Base-by-base conservation (phyloP, 495 filamentous ascomycete species). In the Apiosordaria backusii region DNA sequence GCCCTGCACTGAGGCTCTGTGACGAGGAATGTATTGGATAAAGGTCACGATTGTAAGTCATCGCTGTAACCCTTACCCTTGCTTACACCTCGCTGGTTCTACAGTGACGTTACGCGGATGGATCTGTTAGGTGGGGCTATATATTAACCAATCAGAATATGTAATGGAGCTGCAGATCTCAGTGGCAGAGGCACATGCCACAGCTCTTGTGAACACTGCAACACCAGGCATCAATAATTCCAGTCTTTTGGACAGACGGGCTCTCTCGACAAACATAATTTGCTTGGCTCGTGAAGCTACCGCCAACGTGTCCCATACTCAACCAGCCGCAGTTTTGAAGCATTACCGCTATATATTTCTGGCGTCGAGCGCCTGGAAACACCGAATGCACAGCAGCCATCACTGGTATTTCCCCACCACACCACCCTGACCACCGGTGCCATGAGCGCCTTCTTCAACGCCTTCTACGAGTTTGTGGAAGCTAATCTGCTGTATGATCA, bases 161-260 rank as follows among this genome's bases (percentile, higher is more conserved):
- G 25, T 4, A 18, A 29, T 45, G n/a, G 59, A 61, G 26, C 59
- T 40, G 59, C 59, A 61, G 27, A 19, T 61, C 29, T 61, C 59
- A 61, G 59, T 45, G 53, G 10, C 5, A 35, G 26, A 19, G 21
- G 27, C 59, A 61, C 59, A 61, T 61, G 59, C 59, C 27, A 61
- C 59, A 45, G 19, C 16, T 45, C n/a, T 18, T 29, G 59, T 61
- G 59, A 16, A 40, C 25, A n/a, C 59, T 61, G 27, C 16, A 40
- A 35, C 26, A 18, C 21, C 57, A 60, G 57, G 57, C 57, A 60
- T 60, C 24, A 29, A 45, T 61, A n/a, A 35, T 16, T 45, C 27
- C 24, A 59, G 13, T 18, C 25, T 59, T 59, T 27, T 13, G 13
- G 35, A 13, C 35, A 9, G 35, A 6, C 35, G 3, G 16, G 16